A percentile compares a stretch with the other conserved stretches of the same genome.
phyloP scores from a whole-genome alignment of 176 grass and related monocot genomes.

The Paspalum notatum region DNA sequence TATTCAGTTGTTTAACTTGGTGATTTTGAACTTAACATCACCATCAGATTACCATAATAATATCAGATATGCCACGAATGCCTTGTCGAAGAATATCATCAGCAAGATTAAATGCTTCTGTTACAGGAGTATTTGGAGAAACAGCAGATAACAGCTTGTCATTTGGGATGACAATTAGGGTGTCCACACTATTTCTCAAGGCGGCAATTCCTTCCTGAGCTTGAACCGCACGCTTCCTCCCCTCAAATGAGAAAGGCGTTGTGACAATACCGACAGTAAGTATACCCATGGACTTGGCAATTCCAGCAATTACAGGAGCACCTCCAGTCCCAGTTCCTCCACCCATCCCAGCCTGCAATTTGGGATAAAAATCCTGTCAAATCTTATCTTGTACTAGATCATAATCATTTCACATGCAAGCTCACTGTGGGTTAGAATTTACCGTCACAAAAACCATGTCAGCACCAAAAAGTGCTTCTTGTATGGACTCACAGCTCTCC shows the following conservation, averaged over 20 bases:
- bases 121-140: conserved; percentile 84
- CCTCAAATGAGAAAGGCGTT: conserved; percentile 87
- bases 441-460: conserved; percentile 97
- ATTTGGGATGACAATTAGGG: conserved; percentile 93
- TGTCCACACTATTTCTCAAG: conserved; percentile 83
- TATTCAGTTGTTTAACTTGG: neutral
- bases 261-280: conserved; percentile 86
- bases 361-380: neutral
- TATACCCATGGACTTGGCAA: conserved; percentile 86
- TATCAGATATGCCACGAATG: conserved; percentile 94
- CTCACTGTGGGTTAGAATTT: conserved; percentile 21
- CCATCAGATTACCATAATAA: conserved; percentile 59
- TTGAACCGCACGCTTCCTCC: conserved; percentile 76
- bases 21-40: conserved; percentile 1
- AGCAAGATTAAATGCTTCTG: conserved; percentile 86
- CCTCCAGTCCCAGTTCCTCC: conserved; percentile 90
- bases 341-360: conserved; percentile 89
- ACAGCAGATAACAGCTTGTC: conserved; percentile 85
- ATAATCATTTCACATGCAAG: conserved; percentile 28
- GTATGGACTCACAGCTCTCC: conserved; percentile 76
- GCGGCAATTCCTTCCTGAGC: conserved; percentile 90
- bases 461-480: conserved; percentile 65
- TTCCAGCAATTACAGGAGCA: conserved; percentile 78
- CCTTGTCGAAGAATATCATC: conserved; percentile 93
- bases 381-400: neutral